A percentile compares a stretch with the other conserved stretches of the same genome.
Evolutionary conservation across 306 rosid species (phyloP).

Genomic region (Quercus ilex): DNA sequence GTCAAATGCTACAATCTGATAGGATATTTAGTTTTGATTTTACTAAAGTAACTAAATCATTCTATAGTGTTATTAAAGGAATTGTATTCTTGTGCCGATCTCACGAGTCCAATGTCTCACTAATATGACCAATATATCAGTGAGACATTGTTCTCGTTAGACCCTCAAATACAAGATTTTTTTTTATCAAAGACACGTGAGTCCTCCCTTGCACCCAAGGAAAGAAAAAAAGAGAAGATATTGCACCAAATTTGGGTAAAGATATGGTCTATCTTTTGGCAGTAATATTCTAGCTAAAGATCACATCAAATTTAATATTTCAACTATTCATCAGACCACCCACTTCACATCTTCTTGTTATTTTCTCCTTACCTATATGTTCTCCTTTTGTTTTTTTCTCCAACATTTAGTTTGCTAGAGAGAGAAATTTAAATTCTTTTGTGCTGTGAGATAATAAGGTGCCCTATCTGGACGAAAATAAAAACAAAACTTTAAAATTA

Average conservation of each 20-base stretch:
- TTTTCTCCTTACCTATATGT: slow-evolving; percentile 25
- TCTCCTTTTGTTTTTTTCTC: slow-evolving; percentile 35
- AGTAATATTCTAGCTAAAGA: background rate
- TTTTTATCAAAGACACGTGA: background rate
- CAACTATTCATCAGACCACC: slow-evolving; percentile 16
- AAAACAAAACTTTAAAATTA: background rate
- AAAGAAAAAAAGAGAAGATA: background rate
- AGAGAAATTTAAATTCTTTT: slow-evolving; percentile 32
- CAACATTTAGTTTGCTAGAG: slow-evolving; percentile 33
- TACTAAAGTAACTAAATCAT: too few species aligned
- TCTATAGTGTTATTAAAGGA: too few species aligned
- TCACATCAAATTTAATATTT: background rate
- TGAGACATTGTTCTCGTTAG: too few species aligned
- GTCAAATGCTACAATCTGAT: too few species aligned
- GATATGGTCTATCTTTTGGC: too few species aligned
- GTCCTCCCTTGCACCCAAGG: background rate
- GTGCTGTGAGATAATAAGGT: slow-evolving; percentile 15
- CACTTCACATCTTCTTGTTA: slow-evolving; percentile 10
- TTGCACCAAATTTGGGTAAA: too few species aligned
- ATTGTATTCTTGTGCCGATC: too few species aligned
- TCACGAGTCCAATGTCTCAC: fast-evolving
- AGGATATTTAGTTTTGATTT: too few species aligned
- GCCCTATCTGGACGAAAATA: background rate
- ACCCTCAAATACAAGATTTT: background rate
- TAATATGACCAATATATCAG: too few species aligned